Conservation (phyloP, 2,329 filamentous ascomycete genomes). For the Botrytis hyacinthi region DNA sequence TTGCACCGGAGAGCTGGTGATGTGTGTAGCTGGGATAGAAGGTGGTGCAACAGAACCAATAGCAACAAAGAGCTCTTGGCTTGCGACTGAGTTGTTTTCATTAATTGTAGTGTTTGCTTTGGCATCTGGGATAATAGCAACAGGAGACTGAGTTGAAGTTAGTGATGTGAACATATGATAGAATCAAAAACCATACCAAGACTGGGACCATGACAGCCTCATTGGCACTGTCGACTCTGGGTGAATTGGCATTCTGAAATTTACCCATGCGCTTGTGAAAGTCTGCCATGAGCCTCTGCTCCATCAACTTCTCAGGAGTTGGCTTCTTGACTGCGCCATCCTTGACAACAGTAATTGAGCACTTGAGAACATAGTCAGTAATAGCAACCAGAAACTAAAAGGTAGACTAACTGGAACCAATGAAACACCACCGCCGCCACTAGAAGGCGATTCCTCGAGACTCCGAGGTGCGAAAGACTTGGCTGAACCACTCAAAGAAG, state of each 20-base stretch:
- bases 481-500: slow-evolving; percentile 4
- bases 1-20: neutral
- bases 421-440: neutral
- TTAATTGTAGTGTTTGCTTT: neutral
- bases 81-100: neutral
- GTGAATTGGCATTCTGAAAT: neutral
- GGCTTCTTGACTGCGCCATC: neutral
- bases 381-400: neutral
- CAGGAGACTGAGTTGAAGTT: neutral
- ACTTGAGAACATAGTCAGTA: neutral
- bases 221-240: neutral
- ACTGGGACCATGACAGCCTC: neutral
- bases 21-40: neutral
- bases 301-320: neutral
- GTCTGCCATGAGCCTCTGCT: neutral
- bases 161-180: neutral
- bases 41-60: neutral
- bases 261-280: neutral
- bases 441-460: neutral
- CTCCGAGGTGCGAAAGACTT: neutral
- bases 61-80: no score
- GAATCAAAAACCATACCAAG: neutral
- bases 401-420: neutral
- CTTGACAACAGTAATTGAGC: neutral
- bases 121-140: neutral